Evolutionary conservation across 2,329 filamentous ascomycete species (phyloP).

Genomic region (Fonsecaea erecta): DNA sequence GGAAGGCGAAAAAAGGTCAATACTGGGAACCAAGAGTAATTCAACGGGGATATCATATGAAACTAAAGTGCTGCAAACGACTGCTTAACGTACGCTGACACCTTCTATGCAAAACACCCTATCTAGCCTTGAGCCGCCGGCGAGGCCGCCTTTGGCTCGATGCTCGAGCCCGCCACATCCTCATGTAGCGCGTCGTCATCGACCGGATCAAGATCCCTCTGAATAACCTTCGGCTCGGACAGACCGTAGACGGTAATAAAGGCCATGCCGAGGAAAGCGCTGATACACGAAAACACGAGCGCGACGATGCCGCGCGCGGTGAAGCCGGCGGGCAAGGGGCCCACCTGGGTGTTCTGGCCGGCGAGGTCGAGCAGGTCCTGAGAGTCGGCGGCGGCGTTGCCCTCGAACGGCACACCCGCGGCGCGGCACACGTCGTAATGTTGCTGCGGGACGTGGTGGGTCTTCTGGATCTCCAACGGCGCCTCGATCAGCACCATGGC

Average conservation of each 20-base stretch:
- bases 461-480: slow-evolving; percentile 64
- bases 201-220: not conserved
- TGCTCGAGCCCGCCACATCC: not conserved
- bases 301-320: slow-evolving; percentile 73
- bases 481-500: slow-evolving; percentile 37
- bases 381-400: slow-evolving; percentile 78
- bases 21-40: no score
- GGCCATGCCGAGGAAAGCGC: slow-evolving; percentile 63
- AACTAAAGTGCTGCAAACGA: not conserved
- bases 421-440: slow-evolving; percentile 44
- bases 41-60: not conserved
- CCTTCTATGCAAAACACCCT: not conserved
- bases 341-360: slow-evolving; percentile 59
- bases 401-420: slow-evolving; percentile 52
- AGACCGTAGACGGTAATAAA: slow-evolving; percentile 41
- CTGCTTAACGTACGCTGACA: no score
- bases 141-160: not conserved
- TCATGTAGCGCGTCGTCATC: not conserved
- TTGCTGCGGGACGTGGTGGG: slow-evolving; percentile 46
- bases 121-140: not conserved
- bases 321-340: slow-evolving; percentile 68
- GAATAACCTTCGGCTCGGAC: slow-evolving; percentile 53
- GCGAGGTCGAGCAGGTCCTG: slow-evolving; percentile 65
- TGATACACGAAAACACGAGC: slow-evolving; percentile 71
- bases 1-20: no score